Evolutionary conservation across 306 rosid genomes (phyloP).

Genomic region (Inga oerstediana): DNA sequence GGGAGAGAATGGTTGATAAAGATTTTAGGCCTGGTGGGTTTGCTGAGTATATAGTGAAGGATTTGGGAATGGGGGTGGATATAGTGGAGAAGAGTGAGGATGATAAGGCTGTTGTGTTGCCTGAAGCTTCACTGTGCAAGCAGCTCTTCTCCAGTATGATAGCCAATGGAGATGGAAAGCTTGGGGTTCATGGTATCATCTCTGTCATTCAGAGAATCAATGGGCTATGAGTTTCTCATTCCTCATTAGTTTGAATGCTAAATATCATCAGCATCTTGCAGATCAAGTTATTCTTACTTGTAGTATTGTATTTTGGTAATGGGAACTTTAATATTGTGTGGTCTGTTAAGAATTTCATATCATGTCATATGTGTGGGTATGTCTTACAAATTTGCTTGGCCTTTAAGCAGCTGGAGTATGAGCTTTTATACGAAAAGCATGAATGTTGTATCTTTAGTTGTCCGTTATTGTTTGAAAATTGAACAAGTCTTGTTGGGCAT

Average conservation of each 20-base stretch:
- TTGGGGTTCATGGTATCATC: slow-evolving; percentile 75
- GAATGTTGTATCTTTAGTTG: not conserved
- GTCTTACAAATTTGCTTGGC: not conserved
- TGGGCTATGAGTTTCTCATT: slow-evolving; percentile 43
- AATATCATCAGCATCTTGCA: not conserved
- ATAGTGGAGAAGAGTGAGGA: slow-evolving; percentile 54
- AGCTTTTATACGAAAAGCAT: not conserved
- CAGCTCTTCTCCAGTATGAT: slow-evolving; percentile 73
- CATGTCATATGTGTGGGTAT: not conserved
- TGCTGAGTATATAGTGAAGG: slow-evolving; percentile 81
- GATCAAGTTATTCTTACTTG: not conserved
- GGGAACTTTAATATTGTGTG: not conserved
- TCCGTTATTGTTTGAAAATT: not conserved
- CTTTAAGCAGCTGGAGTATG: not conserved
- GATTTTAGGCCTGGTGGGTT: slow-evolving; percentile 76
- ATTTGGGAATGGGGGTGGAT: slow-evolving; percentile 84
- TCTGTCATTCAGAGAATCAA: slow-evolving; percentile 72
- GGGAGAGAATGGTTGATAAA: slow-evolving; percentile 64
- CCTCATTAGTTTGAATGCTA: not conserved
- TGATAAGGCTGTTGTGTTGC: slow-evolving; percentile 57
- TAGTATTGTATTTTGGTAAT: not conserved
- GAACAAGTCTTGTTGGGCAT: not conserved
- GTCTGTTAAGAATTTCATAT: not conserved
- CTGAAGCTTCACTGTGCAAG: slow-evolving; percentile 74
- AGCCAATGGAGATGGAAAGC: slow-evolving; percentile 78